phyloP scores from a whole-genome alignment of 2,329 filamentous ascomycete species.

The Colletotrichum somersetense region DNA sequence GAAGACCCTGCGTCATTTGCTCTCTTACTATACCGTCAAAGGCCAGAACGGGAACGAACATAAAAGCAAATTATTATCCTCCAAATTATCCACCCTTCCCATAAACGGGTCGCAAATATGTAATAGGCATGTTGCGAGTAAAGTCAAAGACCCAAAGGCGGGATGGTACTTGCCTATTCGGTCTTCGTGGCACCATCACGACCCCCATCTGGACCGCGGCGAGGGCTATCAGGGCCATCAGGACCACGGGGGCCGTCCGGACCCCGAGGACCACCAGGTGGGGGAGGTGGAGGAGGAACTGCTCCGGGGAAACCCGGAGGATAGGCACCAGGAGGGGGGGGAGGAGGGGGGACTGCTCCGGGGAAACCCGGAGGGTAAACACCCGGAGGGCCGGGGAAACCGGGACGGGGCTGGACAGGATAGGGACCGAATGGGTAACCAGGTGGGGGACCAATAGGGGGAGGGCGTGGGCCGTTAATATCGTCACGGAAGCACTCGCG shows the following conservation, averaged over 20 bases:
- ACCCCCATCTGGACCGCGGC: conserved; percentile 12
- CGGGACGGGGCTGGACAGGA: conserved; percentile 24
- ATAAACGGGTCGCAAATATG: neutral
- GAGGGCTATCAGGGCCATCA: neutral
- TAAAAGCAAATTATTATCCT: neutral
- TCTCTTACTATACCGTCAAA: neutral
- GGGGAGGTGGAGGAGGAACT: neutral
- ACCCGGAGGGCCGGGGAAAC: conserved; percentile 20
- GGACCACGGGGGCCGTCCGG: conserved; percentile 18
- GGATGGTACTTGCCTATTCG: neutral
- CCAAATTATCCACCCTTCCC: neutral
- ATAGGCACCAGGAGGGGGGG: neutral
- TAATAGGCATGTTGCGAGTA: neutral
- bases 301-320: neutral
- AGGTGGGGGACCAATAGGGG: too few relatives aligned
- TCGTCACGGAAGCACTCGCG: neutral
- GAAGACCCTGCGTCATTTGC: neutral
- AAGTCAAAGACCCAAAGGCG: neutral
- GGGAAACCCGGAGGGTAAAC: conserved; percentile 12
- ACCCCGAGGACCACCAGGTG: neutral
- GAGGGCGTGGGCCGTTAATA: neutral
- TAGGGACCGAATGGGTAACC: conserved; percentile 26
- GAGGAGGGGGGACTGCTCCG: conserved; percentile 1
- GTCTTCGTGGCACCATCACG: conserved; percentile 21
- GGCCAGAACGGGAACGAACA: neutral